Percentiles rank a stretch among this genome's conserved stretches.
Conservation (phyloP, 1,284 basidiomycete genomes). For the Pseudozyma tsukubaensis region DNA sequence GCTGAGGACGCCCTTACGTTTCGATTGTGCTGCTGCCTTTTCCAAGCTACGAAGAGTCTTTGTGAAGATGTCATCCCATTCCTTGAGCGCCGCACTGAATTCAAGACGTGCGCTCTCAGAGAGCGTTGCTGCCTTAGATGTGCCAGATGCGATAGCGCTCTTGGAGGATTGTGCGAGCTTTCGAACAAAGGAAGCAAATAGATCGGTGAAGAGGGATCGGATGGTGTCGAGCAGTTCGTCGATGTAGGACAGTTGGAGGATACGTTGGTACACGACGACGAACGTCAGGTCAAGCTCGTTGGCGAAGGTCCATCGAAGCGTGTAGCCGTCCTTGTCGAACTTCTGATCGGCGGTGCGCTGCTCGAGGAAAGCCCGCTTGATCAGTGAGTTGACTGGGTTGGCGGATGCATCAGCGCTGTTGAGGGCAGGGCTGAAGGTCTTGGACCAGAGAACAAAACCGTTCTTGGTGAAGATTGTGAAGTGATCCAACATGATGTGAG, state of each 20-base stretch:
- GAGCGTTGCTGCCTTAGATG: conserved; percentile 70
- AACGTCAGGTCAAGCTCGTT: conserved; percentile 66
- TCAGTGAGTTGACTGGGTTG: conserved; percentile 60
- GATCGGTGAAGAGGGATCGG: conserved; percentile 55
- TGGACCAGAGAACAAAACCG: conserved; percentile 64
- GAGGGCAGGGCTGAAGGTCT: conserved; percentile 55
- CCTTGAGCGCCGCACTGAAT: conserved; percentile 78
- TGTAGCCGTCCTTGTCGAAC: conserved; percentile 64
- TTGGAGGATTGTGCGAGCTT: conserved; percentile 76
- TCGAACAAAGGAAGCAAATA: conserved; percentile 54
- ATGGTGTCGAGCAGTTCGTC: conserved; percentile 76
- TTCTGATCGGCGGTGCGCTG: conserved; percentile 58
- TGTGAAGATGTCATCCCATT: conserved; percentile 86
- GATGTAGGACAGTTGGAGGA: conserved; percentile 93
- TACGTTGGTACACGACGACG: conserved; percentile 85
- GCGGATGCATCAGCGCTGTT: conserved; percentile 27
- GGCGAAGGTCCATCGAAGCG: conserved; percentile 61
- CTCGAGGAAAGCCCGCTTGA: conserved; percentile 64
- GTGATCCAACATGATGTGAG: conserved; percentile 55
- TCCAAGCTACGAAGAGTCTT: conserved; percentile 80
- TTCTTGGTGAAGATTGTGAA: conserved; percentile 61
- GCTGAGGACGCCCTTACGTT: conserved; percentile 49
- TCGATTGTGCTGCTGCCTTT: conserved; percentile 74
- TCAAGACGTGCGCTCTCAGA: conserved; percentile 69
- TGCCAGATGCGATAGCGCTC: conserved; percentile 82